Conservation (phyloP, 805 yeast species). For the Saccharomycopsis olivae region DNA sequence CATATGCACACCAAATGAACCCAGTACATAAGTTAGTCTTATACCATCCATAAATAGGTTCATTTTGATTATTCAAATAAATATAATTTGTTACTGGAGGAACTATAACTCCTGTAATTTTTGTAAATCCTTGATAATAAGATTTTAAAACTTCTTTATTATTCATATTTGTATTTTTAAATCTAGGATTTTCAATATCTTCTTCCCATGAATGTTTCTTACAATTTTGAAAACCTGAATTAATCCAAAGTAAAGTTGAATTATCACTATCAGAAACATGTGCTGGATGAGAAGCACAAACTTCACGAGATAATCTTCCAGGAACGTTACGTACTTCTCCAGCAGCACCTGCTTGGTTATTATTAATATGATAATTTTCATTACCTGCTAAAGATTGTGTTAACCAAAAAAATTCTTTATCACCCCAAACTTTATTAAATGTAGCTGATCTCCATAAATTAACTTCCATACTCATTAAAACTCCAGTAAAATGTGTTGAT, state of each 20-base stretch:
- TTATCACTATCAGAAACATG: conserved; percentile 40
- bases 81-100: conserved; percentile 11
- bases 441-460: conserved; percentile 30
- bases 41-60: conserved; percentile 40
- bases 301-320: conserved; percentile 24
- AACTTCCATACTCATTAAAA: conserved; percentile 33
- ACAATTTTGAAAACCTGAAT: conserved; percentile 47
- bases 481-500: conserved; percentile 37
- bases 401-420: conserved; percentile 69
- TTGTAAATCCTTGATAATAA: conserved; percentile 18
- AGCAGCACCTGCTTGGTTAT: conserved; percentile 27
- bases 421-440: conserved; percentile 54
- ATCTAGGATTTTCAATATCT: conserved; percentile 7
- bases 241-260: conserved; percentile 43
- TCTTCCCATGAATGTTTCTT: conserved; percentile 25
- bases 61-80: conserved; percentile 21
- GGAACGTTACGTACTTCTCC: conserved; percentile 25
- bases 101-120: conserved; percentile 10
- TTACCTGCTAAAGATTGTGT: conserved; percentile 39
- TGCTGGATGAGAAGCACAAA: conserved; percentile 44
- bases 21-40: conserved; percentile 36
- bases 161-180: conserved; percentile 19
- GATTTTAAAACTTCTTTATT: conserved; percentile 9
- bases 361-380: conserved; percentile 28
- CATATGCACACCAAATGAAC: conserved; percentile 50